Percentiles rank a stretch among this genome's conserved stretches.
Evolutionary conservation across 805 yeast genomes (phyloP).

Genomic region (Nematodospora valgi): DNA sequence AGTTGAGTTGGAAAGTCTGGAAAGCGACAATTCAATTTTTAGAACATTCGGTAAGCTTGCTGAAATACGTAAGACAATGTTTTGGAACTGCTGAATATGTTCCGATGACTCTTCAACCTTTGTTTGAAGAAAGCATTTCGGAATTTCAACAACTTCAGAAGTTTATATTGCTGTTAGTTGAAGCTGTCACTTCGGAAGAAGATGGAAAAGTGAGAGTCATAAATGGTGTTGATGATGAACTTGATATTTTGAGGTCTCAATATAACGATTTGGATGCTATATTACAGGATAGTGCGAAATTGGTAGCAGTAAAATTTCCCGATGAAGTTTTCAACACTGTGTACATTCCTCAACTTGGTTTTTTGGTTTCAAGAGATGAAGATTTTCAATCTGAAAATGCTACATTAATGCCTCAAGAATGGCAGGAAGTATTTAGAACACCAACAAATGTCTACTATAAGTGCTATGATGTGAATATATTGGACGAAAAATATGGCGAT

Average conservation of each 20-base stretch:
- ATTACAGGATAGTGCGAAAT: conserved; percentile 3
- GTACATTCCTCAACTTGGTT: conserved; percentile 10
- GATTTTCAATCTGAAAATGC: background rate
- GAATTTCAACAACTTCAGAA: conserved; percentile 6
- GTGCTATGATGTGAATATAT: background rate
- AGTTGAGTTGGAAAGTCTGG: conserved; percentile 8
- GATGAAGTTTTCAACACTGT: conserved; percentile 5
- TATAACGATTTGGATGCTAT: conserved; percentile 8
- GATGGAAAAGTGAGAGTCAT: conserved; percentile 4
- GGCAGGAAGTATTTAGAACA: conserved; percentile 9
- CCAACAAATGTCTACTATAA: conserved; percentile 8
- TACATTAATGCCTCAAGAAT: background rate
- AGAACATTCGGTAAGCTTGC: conserved; percentile 3
- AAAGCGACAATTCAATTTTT: conserved; percentile 6
- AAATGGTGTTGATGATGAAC: conserved; percentile 7
- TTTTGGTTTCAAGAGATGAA: conserved; percentile 6
- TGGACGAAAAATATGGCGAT: conserved; percentile 10
- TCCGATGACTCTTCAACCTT: background rate
- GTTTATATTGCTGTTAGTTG: conserved; percentile 4
- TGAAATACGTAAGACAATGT: background rate
- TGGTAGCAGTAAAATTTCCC: conserved; percentile 1
- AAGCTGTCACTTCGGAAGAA: conserved; percentile 5
- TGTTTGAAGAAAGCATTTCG: background rate
- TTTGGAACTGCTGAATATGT: background rate
- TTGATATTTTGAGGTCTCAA: conserved; percentile 6